phyloP scores from a whole-genome alignment of 805 yeast genomes.

The Kodamaea kaohsiungensis region DNA sequence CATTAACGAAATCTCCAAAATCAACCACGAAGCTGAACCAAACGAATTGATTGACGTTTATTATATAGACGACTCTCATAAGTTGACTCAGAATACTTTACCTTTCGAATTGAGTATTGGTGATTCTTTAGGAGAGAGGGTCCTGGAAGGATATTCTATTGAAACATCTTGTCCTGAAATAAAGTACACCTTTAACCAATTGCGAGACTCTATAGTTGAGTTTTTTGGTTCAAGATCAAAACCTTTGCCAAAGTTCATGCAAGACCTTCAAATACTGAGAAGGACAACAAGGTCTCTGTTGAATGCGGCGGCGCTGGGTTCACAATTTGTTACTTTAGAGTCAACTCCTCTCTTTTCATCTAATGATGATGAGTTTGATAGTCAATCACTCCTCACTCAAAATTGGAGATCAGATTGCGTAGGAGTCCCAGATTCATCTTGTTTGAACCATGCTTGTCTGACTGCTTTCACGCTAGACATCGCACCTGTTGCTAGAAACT shows the following conservation, averaged over 20 bases:
- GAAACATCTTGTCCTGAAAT: not conserved
- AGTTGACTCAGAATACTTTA: slow-evolving; percentile 27
- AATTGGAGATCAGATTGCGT: slow-evolving; percentile 18
- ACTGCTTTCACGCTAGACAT: slow-evolving; percentile 31
- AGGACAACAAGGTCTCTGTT: slow-evolving; percentile 21
- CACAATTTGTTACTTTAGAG: not conserved
- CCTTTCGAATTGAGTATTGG: slow-evolving; percentile 44
- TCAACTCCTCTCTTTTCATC: not conserved
- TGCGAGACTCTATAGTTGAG: slow-evolving; percentile 12
- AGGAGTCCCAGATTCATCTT: slow-evolving; percentile 38
- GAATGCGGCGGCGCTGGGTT: not conserved
- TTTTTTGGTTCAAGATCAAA: slow-evolving; percentile 39
- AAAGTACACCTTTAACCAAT: slow-evolving; percentile 10
- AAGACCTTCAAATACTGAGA: slow-evolving; percentile 20
- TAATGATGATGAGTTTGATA: not conserved
- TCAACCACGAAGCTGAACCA: slow-evolving; percentile 24
- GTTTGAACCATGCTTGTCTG: slow-evolving; percentile 24
- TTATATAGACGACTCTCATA: slow-evolving; percentile 32
- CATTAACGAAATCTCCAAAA: slow-evolving; percentile 24
- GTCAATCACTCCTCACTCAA: not conserved
- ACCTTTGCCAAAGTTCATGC: slow-evolving; percentile 30
- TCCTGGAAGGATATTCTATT: not conserved
- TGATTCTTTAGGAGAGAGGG: not conserved
- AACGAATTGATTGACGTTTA: slow-evolving; percentile 40
- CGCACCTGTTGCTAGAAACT: slow-evolving; percentile 32